Evolutionary conservation across 2,329 filamentous ascomycete genomes (phyloP), one percentile per base, ranked within the genome.

Genomic region (Monosporascus sp.): DNA sequence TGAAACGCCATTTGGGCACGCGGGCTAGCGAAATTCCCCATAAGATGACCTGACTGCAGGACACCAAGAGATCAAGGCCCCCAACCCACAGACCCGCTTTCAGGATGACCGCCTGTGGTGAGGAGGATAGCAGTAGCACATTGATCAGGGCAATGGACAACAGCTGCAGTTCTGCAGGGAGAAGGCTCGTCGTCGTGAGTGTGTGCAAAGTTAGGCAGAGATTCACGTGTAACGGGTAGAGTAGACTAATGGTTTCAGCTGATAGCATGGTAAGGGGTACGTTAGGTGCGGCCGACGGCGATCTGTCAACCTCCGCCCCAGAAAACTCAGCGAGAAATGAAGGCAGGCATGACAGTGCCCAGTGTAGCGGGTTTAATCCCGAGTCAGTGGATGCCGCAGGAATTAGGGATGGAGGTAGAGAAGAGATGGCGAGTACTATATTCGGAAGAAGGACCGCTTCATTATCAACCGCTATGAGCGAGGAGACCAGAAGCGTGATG

Each of bases 1-100:
- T 81, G 63, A 97, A 92, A 44, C 92, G 88, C 90, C 93, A 97
- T 62, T 85, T 90, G 2, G 94, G 94, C 18, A 97, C 89, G 53
- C 93, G 81, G 49, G 93, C 92, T 56, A 99, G 74, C 25, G 87
- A 81, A 50, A 97, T 87, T 46, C 89, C 91, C 88, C 90, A 95
- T 62, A 80, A 81, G 37, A 97, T 82, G 14, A 94, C 82, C 31
- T 85, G 79, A 31, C 83, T 82, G 65, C 90, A 95, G 6, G 82
- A 74, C 4, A 93, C 72, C 50, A 96, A 83, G 17, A 96, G 70
- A 46, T 83, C 80, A 31, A 97, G 70, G 1, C 92, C 91, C n/a
- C 93, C 86, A 45, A 86, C 77, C 89, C 89, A 96, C 52, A 97
- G 77, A 51, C 97, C 74, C 17, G 88, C 85, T 72, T 96, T 94